Conservation (phyloP, 495 filamentous ascomycete genomes). For the Chaetomium tenue region DNA sequence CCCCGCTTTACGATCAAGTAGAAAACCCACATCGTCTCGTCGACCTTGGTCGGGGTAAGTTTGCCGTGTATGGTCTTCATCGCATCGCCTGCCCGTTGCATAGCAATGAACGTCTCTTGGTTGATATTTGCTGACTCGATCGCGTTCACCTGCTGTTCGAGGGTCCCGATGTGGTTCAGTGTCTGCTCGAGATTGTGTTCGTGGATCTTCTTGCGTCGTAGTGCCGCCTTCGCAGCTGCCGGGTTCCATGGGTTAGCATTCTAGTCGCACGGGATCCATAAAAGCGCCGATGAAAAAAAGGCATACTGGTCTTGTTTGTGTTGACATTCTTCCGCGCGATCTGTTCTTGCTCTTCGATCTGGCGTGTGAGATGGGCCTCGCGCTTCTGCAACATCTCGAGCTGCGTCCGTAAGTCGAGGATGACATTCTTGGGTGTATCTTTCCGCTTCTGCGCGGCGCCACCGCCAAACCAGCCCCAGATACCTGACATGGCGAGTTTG, state of each 20-base stretch:
- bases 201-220: constrained; percentile 90
- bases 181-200: constrained; percentile 91
- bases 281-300: not conserved
- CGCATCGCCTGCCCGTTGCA: constrained; percentile 82
- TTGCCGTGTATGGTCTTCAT: constrained; percentile 91
- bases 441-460: constrained; percentile 77
- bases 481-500: constrained; percentile 49
- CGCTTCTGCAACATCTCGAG: constrained; percentile 97
- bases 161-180: constrained; percentile 77
- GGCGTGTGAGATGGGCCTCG: constrained; percentile 82
- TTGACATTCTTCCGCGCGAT: constrained; percentile 87
- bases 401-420: constrained; percentile 81
- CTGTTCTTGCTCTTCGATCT: constrained; percentile 90
- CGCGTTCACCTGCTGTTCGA: constrained; percentile 93
- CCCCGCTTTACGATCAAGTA: not conserved
- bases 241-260: constrained; percentile 23
- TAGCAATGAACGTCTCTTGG: constrained; percentile 88
- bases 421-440: constrained; percentile 95
- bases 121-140: constrained; percentile 99
- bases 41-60: constrained; percentile 88
- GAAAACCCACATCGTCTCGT: constrained; percentile 82
- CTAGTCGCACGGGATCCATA: not conserved
- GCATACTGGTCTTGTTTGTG: constrained; percentile 86
- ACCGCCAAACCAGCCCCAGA: constrained; percentile 88
- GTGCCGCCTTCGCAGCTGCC: constrained; percentile 83